Evolutionary conservation across 2,329 filamentous ascomycete species (phyloP).

Genomic region (Cercospora zeina): DNA sequence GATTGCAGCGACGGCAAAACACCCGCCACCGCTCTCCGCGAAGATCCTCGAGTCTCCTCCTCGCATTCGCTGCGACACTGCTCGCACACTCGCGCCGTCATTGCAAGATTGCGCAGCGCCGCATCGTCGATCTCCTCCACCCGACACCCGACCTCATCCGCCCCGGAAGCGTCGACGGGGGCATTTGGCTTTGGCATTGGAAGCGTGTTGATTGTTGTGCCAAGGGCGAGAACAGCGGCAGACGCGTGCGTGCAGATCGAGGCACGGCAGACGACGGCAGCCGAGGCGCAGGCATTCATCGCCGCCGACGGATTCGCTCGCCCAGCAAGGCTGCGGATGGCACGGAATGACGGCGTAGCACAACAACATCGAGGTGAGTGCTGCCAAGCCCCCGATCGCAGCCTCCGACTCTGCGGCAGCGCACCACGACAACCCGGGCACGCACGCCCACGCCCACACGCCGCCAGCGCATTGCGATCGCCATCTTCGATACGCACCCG

Average conservation of each 20-base stretch:
- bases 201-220: not conserved
- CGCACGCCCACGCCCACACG: not conserved
- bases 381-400: not conserved
- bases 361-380: not conserved
- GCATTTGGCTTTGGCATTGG: slow-evolving; percentile 3
- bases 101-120: not conserved
- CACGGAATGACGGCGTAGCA: slow-evolving; percentile 12
- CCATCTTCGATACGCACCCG: slow-evolving; percentile 11
- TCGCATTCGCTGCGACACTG: not conserved
- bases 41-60: not conserved
- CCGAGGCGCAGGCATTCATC: not conserved
- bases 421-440: not conserved
- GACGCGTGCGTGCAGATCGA: not conserved
- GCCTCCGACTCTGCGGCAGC: not conserved
- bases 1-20: slow-evolving; percentile 11
- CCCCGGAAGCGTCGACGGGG: not conserved
- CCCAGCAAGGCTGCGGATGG: slow-evolving; percentile 8
- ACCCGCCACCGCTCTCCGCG: not conserved
- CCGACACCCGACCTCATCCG: not conserved
- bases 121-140: not conserved
- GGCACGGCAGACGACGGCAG: not conserved
- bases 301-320: not conserved
- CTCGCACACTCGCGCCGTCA: not conserved
- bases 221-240: not conserved
- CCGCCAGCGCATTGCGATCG: slow-evolving; percentile 16